These are phyloP conservation scores for Torulaspora microellipsoides DNA, from an alignment of 805 yeast genomes.

Conservation along the genomic window DNA sequence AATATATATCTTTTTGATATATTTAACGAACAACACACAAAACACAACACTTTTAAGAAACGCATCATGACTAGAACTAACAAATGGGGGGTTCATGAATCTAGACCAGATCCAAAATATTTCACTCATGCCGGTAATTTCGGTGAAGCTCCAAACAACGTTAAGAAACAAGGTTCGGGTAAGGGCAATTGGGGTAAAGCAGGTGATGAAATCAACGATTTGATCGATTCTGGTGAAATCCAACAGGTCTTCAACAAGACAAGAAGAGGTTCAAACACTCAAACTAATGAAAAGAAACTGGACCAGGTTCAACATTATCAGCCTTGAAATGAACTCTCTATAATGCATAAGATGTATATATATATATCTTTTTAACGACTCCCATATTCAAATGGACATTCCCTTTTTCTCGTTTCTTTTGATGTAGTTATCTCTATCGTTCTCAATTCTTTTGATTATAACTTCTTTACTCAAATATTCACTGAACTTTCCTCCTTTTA, in stretches of 20 bases:
- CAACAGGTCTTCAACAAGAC: conserved; percentile 42
- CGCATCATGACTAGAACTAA: conserved; percentile 66
- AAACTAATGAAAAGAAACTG: conserved; percentile 41
- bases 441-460: conserved; percentile 70
- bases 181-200: conserved; percentile 82
- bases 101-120: conserved; percentile 57
- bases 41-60: background rate
- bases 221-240: conserved; percentile 55
- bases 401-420: conserved; percentile 87
- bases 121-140: conserved; percentile 72
- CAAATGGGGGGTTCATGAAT: conserved; percentile 67
- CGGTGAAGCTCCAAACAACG: conserved; percentile 66
- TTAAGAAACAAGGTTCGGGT: conserved; percentile 84
- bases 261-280: conserved; percentile 49
- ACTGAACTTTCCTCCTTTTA: conserved; percentile 51
- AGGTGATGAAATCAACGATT: conserved; percentile 70
- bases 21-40: background rate
- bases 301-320: conserved; percentile 28
- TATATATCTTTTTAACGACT: conserved; percentile 9
- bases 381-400: conserved; percentile 35
- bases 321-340: conserved; percentile 1
- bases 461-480: conserved; percentile 61
- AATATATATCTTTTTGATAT: too few species aligned
- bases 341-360: conserved; percentile 5
- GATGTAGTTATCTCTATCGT: conserved; percentile 65